phyloP scores from a whole-genome alignment of 352 stramenopile species.

The Stramenopiles sp. region DNA sequence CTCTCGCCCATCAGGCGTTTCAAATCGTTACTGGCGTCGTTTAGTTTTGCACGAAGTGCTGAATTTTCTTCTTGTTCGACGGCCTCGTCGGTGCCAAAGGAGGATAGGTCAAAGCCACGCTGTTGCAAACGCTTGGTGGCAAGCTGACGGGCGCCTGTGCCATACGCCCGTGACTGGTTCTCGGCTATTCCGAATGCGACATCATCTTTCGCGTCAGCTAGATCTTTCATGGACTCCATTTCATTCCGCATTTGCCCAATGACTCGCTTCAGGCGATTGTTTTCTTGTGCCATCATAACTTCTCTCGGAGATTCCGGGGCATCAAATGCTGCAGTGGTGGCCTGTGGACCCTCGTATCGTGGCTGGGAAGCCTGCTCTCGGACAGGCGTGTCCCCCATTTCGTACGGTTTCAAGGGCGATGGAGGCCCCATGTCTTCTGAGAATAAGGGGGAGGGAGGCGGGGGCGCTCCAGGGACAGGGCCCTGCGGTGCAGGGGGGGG shows the following conservation, averaged over 20 bases:
- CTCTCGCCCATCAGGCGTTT: background rate
- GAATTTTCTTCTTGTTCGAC: background rate
- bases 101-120: background rate
- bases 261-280: background rate
- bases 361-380: background rate
- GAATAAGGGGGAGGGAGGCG: background rate
- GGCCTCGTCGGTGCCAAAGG: background rate
- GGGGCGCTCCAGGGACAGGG: no score
- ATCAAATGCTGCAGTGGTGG: background rate
- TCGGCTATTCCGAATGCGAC: background rate
- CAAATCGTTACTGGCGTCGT: background rate
- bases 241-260: background rate
- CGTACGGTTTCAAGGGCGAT: background rate
- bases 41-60: background rate
- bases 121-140: background rate
- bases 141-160: background rate
- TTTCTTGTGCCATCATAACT: constrained; percentile 5
- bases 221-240: constrained; percentile 7
- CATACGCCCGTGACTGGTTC: background rate
- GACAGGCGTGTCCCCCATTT: background rate
- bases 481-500: no score
- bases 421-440: background rate
- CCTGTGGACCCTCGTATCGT: background rate
- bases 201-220: background rate
- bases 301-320: background rate